These are phyloP conservation scores for Sclerotinia subarctica DNA, from an alignment of 2,329 filamentous ascomycete genomes.

Conservation along the genomic window DNA sequence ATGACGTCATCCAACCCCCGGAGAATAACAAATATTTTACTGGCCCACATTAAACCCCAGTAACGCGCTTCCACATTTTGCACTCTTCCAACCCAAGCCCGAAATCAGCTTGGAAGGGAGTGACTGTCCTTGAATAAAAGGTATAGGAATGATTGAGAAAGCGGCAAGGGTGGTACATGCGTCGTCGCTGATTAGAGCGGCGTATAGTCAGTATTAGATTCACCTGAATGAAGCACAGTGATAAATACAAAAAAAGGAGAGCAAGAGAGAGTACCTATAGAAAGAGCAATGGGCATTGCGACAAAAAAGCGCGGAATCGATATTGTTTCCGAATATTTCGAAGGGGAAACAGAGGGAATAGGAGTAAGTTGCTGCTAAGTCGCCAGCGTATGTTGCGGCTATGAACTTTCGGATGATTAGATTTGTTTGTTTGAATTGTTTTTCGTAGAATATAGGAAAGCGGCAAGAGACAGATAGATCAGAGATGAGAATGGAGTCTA, in stretches of 20 bases:
- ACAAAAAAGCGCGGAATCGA: neutral
- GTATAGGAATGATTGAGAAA: neutral
- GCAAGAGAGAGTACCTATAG: neutral
- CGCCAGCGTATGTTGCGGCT: neutral
- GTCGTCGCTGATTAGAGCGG: neutral
- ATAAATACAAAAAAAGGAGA: accelerated
- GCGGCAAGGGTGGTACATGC: neutral
- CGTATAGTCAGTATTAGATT: neutral
- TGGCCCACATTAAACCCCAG: neutral
- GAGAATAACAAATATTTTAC: neutral
- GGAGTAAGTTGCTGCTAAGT: neutral
- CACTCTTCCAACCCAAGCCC: neutral
- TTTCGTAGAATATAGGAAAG: neutral
- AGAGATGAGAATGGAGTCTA: neutral
- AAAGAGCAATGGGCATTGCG: neutral
- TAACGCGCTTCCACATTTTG: neutral
- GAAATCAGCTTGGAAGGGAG: neutral
- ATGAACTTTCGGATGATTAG: neutral
- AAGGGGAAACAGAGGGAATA: neutral
- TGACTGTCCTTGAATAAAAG: neutral
- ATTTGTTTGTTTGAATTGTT: neutral
- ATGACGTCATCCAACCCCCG: too few relatives aligned
- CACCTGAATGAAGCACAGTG: too few relatives aligned
- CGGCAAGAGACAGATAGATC: neutral
- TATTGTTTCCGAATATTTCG: neutral